Evolutionary conservation across 1,139 yeast genomes (phyloP).

Genomic region (Candida sp.): DNA sequence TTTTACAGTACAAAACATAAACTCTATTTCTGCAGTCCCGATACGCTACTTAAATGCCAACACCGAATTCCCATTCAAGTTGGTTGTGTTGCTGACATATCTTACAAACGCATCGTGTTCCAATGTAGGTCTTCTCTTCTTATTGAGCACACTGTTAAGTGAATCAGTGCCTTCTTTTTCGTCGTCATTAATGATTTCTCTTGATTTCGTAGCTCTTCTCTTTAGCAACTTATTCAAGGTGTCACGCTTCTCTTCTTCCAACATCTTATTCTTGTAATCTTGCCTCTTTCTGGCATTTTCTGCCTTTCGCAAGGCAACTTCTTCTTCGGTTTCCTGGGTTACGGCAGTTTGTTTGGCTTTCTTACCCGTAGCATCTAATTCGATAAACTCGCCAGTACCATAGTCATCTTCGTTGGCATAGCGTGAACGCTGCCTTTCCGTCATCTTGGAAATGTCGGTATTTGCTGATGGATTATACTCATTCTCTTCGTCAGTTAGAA

Average conservation of each 20-base stretch:
- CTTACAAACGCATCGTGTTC: conserved; percentile 36
- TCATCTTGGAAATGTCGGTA: conserved; percentile 59
- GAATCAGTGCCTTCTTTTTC: conserved; percentile 27
- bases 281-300: conserved; percentile 91
- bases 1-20: too few relatives aligned
- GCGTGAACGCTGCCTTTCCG: conserved; percentile 63
- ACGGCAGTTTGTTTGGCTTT: conserved; percentile 18
- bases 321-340: conserved; percentile 79
- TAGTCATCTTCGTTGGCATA: conserved; percentile 34
- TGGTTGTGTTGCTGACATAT: conserved; percentile 26
- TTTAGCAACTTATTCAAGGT: conserved; percentile 85
- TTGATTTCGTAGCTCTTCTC: conserved; percentile 76
- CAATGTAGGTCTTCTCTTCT: conserved; percentile 39
- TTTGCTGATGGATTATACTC: conserved; percentile 45
- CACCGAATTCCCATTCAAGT: conserved; percentile 23
- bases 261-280: conserved; percentile 79
- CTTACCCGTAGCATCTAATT: conserved; percentile 29
- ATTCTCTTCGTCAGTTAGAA: conserved; percentile 48
- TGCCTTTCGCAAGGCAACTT: conserved; percentile 77
- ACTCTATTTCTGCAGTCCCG: too few relatives aligned
- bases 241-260: conserved; percentile 93
- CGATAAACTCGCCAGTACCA: conserved; percentile 24
- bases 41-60: conserved; percentile 19
- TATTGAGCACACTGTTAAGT: conserved; percentile 18
- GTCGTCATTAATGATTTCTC: conserved; percentile 38